Base-by-base conservation (phyloP, 768 basidiomycete genomes). In the Russula olivacea region DNA sequence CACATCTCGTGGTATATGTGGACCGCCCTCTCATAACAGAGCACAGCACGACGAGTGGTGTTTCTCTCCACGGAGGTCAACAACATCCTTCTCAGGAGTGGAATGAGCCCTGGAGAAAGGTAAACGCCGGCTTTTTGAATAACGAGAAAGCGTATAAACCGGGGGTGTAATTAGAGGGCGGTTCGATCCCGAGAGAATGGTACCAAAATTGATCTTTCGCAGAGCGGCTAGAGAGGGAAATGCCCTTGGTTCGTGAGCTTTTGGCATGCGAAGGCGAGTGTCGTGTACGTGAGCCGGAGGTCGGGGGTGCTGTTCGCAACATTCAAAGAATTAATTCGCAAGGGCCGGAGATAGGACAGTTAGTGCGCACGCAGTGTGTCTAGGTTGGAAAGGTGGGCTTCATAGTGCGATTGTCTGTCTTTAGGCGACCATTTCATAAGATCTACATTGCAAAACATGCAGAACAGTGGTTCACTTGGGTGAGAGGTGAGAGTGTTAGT, bases 201-300 rank as follows among this genome's bases (percentile, higher is more conserved):
- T 84, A 76, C 91, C 91, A 93, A 71, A 91, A 91, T 3, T 74
- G 61, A 64, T 89, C 87, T 47, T 68, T 55, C 25, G 57, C 38
- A 28, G 56, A 34, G 21, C 40, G 25, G 9, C 30, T 45, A 4
- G 47, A 30, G 43, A 51, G 36, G 30, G 55, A 43, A 4, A 56
- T 3, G 2, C 28, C 54, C 54, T 34, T 36, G 10, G 15, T 41
- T 32, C 6, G 38, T 15, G 56, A 45, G n/a, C 36, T n/a, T 25
- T 25, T 45, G 4, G 25, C 23, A 21, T 5, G 30, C 12, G 30
- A 48, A 25, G 32, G 32, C 2, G 17, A 41, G 28, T 21, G 4
- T 45, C 9, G 52, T n/a, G 51, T 32, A 36, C 11, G 52, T 4
- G 52, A 47, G 34, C 41, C n/a, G n/a, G 53, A 25, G 43, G 38